Conservation (phyloP, 768 basidiomycete species). For the Mycena olivaceomarginata region DNA sequence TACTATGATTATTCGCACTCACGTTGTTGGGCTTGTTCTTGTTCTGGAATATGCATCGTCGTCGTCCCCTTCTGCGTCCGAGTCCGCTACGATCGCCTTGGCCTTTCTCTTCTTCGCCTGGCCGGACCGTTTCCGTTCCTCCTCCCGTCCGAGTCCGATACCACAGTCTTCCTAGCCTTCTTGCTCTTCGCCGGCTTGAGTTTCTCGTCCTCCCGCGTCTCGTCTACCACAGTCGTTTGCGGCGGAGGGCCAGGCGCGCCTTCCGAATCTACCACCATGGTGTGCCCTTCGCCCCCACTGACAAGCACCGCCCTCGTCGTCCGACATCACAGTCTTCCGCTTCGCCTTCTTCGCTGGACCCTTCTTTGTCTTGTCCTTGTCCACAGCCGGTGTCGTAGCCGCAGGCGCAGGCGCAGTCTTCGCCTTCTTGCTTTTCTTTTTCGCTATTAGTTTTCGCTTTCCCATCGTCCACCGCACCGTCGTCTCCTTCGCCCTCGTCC, state of each 20-base stretch:
- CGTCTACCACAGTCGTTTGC: conserved; percentile 13
- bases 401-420: conserved; percentile 15
- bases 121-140: conserved; percentile 4
- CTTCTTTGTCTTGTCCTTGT: conserved; percentile 28
- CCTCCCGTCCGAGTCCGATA: conserved; percentile 44
- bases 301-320: conserved; percentile 51
- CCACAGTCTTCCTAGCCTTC: conserved; percentile 36
- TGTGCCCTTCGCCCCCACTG: background rate
- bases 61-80: conserved; percentile 44
- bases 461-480: conserved; percentile 36
- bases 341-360: conserved; percentile 41
- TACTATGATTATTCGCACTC: conserved; percentile 5
- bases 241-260: background rate
- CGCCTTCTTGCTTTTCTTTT: conserved; percentile 46
- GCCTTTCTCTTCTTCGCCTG: conserved; percentile 37
- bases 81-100: conserved; percentile 39
- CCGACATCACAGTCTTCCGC: conserved; percentile 48
- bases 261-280: conserved; percentile 7
- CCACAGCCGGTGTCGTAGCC: background rate
- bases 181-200: conserved; percentile 34
- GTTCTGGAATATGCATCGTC: conserved; percentile 23
- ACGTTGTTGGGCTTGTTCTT: conserved; percentile 24
- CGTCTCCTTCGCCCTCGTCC: conserved; percentile 43
- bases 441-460: conserved; percentile 21
- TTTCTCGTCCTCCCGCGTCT: background rate